Base-by-base conservation (phyloP, 2,329 filamentous ascomycete genomes). In the Zymoseptoria passerinii region DNA sequence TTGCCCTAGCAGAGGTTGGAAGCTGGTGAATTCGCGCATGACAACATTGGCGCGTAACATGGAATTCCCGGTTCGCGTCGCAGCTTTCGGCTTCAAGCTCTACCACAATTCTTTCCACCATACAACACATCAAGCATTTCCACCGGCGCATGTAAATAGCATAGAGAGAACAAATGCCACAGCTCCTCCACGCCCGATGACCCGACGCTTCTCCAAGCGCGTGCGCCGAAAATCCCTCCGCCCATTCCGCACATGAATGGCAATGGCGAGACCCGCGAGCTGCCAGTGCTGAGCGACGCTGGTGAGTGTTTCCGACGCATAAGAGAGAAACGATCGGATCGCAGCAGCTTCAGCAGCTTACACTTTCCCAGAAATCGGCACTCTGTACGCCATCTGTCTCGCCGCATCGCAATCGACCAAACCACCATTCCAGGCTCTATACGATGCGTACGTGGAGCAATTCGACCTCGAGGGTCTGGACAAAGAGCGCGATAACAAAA, bases 401-500 rank as follows among this genome's bases (percentile, higher is more conserved):
- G 80, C 81, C 66, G 91, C 89, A 50, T 84, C 92, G 74, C 77
- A 82, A 48, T 80, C 88, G 28, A 78, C 83, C 1, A 81, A 82
- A 57, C 78, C 88, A 20, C 86, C 89, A 3, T 90, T 87, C 58
- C 85, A 85, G 68, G 89, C 90, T 8, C 81, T 96, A 18, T 95
- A 95, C 74, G 80, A 81, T 55, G 89, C 90, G 28, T 95, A 95
- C 70, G 87, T 94, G 69, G 79, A 83, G 57, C 80, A 92, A 49
- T 81, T 95, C n/a, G 83, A 82, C 4, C 78, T 84, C 63, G 78
- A 88, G 76, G 87, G 84, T 56, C 77, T 90, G 63, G 81, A 89
- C 59, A 80, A 84, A n/a, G 85, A 89, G 66, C 80, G 87, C 65
- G 89, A 92, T 67, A 84, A 85, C 66, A 83, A 88, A 65, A 86